Evolutionary conservation across 805 yeast species (phyloP).

Genomic region (Metschnikowia henanensis): DNA sequence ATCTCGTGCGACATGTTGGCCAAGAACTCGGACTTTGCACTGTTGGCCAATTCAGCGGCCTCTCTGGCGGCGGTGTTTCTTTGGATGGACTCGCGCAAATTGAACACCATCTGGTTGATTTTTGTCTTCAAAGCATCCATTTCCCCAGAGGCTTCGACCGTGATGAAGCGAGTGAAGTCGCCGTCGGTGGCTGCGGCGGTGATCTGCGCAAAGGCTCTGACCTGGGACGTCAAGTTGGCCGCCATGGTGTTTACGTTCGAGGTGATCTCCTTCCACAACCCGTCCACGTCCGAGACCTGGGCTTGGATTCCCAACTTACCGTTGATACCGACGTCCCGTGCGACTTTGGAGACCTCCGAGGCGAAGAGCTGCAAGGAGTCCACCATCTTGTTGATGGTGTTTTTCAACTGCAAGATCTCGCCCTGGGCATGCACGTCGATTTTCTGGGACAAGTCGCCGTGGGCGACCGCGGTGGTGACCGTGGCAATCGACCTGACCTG

Average conservation of each 20-base stretch:
- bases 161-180: constrained; percentile 84
- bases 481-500: constrained; percentile 89
- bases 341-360: constrained; percentile 84
- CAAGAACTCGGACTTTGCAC: constrained; percentile 91
- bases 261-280: constrained; percentile 88
- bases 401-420: constrained; percentile 80
- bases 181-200: constrained; percentile 96
- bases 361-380: constrained; percentile 87
- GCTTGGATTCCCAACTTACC: constrained; percentile 94
- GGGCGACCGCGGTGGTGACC: constrained; percentile 90
- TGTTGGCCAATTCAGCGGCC: constrained; percentile 96
- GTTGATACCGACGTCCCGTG: constrained; percentile 90
- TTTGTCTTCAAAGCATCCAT: constrained; percentile 72
- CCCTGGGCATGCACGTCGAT: constrained; percentile 91
- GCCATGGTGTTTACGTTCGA: constrained; percentile 94
- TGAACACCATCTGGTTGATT: constrained; percentile 63
- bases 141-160: constrained; percentile 91
- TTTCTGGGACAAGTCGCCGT: constrained; percentile 83
- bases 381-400: constrained; percentile 91
- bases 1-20: constrained; percentile 94
- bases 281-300: constrained; percentile 87
- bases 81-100: constrained; percentile 84
- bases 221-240: constrained; percentile 88
- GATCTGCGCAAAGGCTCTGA: constrained; percentile 89
- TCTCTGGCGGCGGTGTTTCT: constrained; percentile 92